phyloP scores from a whole-genome alignment of 2,329 filamentous ascomycete genomes.

The Colletotrichum musicola region DNA sequence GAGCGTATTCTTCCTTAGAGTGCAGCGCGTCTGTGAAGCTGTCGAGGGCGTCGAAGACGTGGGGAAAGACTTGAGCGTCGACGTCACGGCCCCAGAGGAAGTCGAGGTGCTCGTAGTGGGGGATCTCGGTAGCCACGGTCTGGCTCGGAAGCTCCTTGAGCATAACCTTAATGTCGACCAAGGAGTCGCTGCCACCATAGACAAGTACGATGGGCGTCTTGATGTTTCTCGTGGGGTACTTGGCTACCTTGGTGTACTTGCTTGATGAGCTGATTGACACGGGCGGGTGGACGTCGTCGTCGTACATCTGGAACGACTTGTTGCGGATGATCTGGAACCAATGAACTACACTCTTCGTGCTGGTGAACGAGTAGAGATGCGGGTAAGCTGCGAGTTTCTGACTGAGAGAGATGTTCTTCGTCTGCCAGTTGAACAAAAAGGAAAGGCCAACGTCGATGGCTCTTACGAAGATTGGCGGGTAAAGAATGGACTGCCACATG shows the following conservation, averaged over 20 bases:
- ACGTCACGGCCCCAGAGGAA: slow-evolving; percentile 95
- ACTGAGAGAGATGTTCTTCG: slow-evolving; percentile 82
- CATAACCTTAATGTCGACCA: slow-evolving; percentile 96
- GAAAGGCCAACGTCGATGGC: slow-evolving; percentile 84
- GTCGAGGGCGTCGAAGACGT: slow-evolving; percentile 90
- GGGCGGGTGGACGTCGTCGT: slow-evolving; percentile 89
- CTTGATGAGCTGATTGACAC: slow-evolving; percentile 77
- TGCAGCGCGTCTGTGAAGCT: slow-evolving; percentile 73
- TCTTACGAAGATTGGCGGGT: slow-evolving; percentile 92
- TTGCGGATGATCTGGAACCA: slow-evolving; percentile 99
- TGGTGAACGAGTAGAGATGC: slow-evolving; percentile 96
- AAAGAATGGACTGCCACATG: slow-evolving; percentile 97
- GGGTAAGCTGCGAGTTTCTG: slow-evolving; percentile 97
- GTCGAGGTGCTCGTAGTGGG: slow-evolving; percentile 96
- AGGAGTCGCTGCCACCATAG: slow-evolving; percentile 92
- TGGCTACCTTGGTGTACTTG: slow-evolving; percentile 96
- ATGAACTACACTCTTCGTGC: slow-evolving; percentile 96
- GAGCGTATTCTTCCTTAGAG: slow-evolving; percentile 70
- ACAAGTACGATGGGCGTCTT: slow-evolving; percentile 94
- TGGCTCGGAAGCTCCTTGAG: slow-evolving; percentile 85
- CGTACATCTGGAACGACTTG: slow-evolving; percentile 97
- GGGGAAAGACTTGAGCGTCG: slow-evolving; percentile 85
- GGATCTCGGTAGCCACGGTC: slow-evolving; percentile 87
- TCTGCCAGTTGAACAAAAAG: slow-evolving; percentile 92
- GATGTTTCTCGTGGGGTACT: slow-evolving; percentile 97